Evolutionary conservation across 2,329 filamentous ascomycete species (phyloP), one percentile per base, ranked within the genome.

Genomic region (Plectosphaerella plurivora): DNA sequence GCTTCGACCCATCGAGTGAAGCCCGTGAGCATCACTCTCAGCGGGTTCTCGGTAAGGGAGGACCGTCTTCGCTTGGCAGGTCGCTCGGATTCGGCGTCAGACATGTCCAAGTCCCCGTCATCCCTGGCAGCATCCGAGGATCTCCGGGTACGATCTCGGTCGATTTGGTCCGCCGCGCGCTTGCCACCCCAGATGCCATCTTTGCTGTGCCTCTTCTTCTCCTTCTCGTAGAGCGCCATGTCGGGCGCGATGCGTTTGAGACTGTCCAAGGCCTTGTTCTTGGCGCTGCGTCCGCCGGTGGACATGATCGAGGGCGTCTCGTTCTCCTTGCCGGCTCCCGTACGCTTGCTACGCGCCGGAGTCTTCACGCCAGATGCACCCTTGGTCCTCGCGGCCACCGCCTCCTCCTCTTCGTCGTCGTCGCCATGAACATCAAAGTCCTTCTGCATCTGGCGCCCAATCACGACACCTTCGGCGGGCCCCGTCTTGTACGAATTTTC

Each of bases 171-270:
- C 3, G 82, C 77, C 1, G 83, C 83, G 48, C 82, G 75, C 61
- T 84, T 86, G 20, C 83, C 83, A 22, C 84, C 83, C 76, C 82
- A 87, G 0, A 78, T 74, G 2, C 70, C 74, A 48, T 74, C 70
- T 57, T 78, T 83, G 55, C 65, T 63, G 7, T 73, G 69, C 18
- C 94, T 84, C 73, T 96, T 97, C 74, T 83, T 91, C 71, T 99
- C 94, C 65, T 94, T 96, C 64, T 97, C 88, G 63, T 94, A 99
- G 33, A 95, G 74, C 2, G 87, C 87, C 63, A 97, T 91, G 64
- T 99, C 94, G 1, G 87, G 82, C 1, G 89, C 91, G 53, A 93
- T 76, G 36, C 83, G 81, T 51, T 94, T 89, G 8, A 97, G 73
- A 57, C 83, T 85, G 35, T 85, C 82, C n/a, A 87, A 73, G 12